Conservation (phyloP, 1,139 yeast species). For the Arxiozyma heterogenica region DNA sequence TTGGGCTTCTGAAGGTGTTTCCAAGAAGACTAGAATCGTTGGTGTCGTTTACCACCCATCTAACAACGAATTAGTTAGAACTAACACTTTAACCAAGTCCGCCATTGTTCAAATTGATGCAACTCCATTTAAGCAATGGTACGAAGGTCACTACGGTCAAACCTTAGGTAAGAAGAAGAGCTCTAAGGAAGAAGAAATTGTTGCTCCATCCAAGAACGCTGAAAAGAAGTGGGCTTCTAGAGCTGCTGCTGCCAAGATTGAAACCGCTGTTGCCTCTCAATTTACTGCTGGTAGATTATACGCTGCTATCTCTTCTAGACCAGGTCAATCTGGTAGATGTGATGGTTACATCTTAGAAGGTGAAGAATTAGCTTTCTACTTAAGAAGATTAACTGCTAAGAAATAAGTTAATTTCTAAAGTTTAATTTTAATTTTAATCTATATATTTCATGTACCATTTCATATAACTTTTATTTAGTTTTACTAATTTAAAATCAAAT, state of each 20-base stretch:
- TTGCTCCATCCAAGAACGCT: conserved; percentile 67
- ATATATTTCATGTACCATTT: conserved; percentile 10
- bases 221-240: conserved; percentile 90
- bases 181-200: conserved; percentile 43
- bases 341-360: conserved; percentile 99
- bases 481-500: conserved; percentile 3
- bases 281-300: conserved; percentile 98
- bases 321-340: conserved; percentile 99
- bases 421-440: conserved; percentile 2
- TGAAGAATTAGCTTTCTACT: conserved; percentile 99
- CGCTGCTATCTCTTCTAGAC: conserved; percentile 98
- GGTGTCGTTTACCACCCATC: conserved; percentile 99
- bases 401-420: conserved; percentile 47
- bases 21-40: conserved; percentile 98
- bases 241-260: conserved; percentile 76
- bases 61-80: conserved; percentile 98
- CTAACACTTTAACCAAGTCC: conserved; percentile 97
- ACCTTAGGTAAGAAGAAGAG: conserved; percentile 67
- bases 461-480: conserved; percentile 5
- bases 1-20: conserved; percentile 98
- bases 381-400: conserved; percentile 98
- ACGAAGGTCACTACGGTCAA: conserved; percentile 95
- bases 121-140: conserved; percentile 99
- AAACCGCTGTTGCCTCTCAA: conserved; percentile 87
- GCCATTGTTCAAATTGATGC: conserved; percentile 99